Conservation (phyloP, 352 stramenopile species). For the Pilasporangium apinafurcum region DNA sequence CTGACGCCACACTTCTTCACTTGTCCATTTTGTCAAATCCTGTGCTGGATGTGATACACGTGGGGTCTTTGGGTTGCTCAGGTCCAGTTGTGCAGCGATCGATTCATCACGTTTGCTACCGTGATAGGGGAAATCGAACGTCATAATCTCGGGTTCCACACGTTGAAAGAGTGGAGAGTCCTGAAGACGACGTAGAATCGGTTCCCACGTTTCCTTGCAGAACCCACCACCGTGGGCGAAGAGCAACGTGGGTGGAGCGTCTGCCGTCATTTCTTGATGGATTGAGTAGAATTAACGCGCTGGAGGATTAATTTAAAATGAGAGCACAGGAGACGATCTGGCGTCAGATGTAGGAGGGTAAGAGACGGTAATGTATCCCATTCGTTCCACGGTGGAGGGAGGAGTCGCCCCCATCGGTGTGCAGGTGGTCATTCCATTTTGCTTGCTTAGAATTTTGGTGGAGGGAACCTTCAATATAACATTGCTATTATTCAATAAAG, state of each 20-base stretch:
- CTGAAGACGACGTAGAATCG: constrained; percentile 28
- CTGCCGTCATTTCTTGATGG: too few relatives aligned
- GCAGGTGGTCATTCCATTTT: too few relatives aligned
- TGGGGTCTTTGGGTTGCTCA: constrained; percentile 14
- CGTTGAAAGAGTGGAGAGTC: constrained; percentile 19
- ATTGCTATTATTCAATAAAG: too few relatives aligned
- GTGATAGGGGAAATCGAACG: constrained; percentile 49
- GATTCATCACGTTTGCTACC: constrained; percentile 37
- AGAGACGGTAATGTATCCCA: too few relatives aligned
- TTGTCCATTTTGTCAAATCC: constrained; percentile 13
- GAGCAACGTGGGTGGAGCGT: constrained; percentile 37
- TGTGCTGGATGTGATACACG: constrained; percentile 25
- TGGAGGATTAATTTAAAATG: too few relatives aligned
- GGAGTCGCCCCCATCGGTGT: too few relatives aligned
- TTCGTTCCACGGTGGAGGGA: too few relatives aligned
- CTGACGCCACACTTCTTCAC: constrained; percentile 17
- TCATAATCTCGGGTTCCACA: constrained; percentile 8
- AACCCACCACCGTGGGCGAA: constrained; percentile 43
- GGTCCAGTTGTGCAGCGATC: constrained; percentile 10
- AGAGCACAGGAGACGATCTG: too few relatives aligned
- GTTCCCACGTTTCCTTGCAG: constrained; percentile 40
- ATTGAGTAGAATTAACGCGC: too few relatives aligned
- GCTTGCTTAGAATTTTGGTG: too few relatives aligned
- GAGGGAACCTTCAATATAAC: too few relatives aligned
- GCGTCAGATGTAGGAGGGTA: too few relatives aligned